Base-by-base conservation (phyloP, 2,329 filamentous ascomycete species). In the Curvularia sp. region DNA sequence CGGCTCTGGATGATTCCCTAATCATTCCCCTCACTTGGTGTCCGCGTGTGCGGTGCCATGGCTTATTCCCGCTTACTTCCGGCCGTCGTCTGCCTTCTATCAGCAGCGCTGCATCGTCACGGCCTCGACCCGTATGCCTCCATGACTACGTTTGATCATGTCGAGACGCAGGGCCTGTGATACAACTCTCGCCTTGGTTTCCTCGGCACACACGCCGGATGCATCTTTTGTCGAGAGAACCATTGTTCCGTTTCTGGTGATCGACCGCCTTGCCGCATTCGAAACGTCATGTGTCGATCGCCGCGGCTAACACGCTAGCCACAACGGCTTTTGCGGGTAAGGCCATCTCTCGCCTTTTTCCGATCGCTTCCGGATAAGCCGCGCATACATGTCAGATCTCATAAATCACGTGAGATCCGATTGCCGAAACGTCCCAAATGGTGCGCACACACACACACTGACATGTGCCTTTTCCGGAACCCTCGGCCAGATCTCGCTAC, bases 141-240 rank as follows among this genome's bases (percentile, higher is more conserved):
- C 30, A 13, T 13, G 12, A 32, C n/a, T n/a, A n/a, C n/a, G n/a
- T n/a, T n/a, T 7, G 12, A 36, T 23, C n/a, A 32, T 39, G 45
- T 30, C 28, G 27, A 23, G 39, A 18, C 19, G 21, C 46, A 49
- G 53, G 30, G 53, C 38, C 47, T 46, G 51, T 52, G 47, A 56
- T 47, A 51, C 27, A 13, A 34, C 6, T 13, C 21, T 55, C 53
- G 19, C 41, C 15, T 47, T 47, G 53, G 47, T 30, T 45, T 51
- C 53, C 47, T 56, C 53, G 53, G 53, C 34, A 30, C 19, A 27
- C 25, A 27, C 7, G 25, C 25, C 7, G 4, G 25, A 27, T 9
- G 2, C 9, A 9, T 30, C 30, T 30, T n/a, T 53, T 42, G 23
- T 53, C 36, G 38, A 46, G 34, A 43, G 49, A 55, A 23, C 45